phyloP scores from a whole-genome alignment of 1,284 basidiomycete genomes.

The Phellopilus nigrolimitatus region DNA sequence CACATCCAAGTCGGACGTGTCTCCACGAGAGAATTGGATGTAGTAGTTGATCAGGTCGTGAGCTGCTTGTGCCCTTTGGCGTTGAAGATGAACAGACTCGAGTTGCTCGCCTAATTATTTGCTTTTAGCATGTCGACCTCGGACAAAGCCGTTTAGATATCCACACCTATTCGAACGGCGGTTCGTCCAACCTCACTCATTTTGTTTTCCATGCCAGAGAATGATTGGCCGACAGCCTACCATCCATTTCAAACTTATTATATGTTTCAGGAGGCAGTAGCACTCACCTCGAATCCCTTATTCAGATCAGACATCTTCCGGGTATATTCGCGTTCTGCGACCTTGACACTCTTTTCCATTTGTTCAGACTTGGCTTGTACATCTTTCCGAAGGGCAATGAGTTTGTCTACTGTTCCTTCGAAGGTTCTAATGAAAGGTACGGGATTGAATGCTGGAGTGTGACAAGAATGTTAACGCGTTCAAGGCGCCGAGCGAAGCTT shows the following conservation, averaged over 20 bases:
- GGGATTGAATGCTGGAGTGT: conserved; percentile 79
- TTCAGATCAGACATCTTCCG: conserved; percentile 91
- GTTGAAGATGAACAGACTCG: conserved; percentile 89
- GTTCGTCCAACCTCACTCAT: conserved; percentile 95
- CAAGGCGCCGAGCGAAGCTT: neutral
- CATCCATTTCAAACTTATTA: neutral
- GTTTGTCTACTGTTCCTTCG: conserved; percentile 82
- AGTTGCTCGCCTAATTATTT: conserved; percentile 79
- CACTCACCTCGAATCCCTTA: conserved; percentile 82
- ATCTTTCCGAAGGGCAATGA: conserved; percentile 82
- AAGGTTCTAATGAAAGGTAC: conserved; percentile 91
- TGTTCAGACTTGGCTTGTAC: conserved; percentile 86
- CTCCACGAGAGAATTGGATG: conserved; percentile 85
- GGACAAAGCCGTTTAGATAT: neutral
- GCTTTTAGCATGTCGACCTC: neutral
- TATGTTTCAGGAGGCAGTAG: neutral
- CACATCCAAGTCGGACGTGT: conserved; percentile 73
- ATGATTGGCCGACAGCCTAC: conserved; percentile 79
- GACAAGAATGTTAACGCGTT: neutral
- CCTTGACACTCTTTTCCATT: conserved; percentile 87
- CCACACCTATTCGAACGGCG: conserved; percentile 86
- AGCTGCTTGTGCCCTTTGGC: conserved; percentile 90
- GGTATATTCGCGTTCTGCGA: conserved; percentile 90
- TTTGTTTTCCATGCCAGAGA: conserved; percentile 78
- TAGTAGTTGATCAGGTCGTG: conserved; percentile 96